These are phyloP conservation scores for Aspergillus haitiensis DNA, from an alignment of 495 filamentous ascomycete species.

Conservation along the genomic window DNA sequence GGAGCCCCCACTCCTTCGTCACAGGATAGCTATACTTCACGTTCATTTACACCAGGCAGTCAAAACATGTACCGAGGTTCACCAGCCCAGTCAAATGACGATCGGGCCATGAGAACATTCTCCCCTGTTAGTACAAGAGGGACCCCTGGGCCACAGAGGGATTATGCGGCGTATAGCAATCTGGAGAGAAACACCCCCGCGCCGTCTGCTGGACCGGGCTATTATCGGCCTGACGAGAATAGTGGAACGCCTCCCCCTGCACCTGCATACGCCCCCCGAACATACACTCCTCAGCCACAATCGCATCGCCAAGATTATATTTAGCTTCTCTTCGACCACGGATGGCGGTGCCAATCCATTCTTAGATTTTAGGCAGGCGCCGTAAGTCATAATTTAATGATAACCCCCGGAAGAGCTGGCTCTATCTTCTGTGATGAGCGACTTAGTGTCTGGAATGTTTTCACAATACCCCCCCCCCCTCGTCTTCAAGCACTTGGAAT, in stretches of 20 bases:
- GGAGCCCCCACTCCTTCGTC: slow-evolving; percentile 13
- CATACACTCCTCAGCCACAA: slow-evolving; percentile 18
- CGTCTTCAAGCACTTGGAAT: slow-evolving; percentile 9
- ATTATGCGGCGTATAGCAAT: slow-evolving; percentile 33
- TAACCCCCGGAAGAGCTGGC: slow-evolving; percentile 14
- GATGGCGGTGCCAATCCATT: slow-evolving; percentile 5
- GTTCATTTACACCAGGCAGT: slow-evolving; percentile 15
- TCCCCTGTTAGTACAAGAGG: slow-evolving; percentile 17
- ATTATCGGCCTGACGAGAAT: slow-evolving; percentile 13
- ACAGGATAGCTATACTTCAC: slow-evolving; percentile 12
- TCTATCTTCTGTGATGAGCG: slow-evolving; percentile 20
- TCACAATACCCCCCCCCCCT: slow-evolving; percentile 16
- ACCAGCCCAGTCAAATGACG: slow-evolving; percentile 12
- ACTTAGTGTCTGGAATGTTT: slow-evolving; percentile 17
- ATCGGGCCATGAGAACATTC: slow-evolving; percentile 6
- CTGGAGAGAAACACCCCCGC: slow-evolving; percentile 3
- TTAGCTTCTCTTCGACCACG: slow-evolving; percentile 5
- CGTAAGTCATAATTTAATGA: slow-evolving; percentile 13
- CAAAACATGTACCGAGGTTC: slow-evolving; percentile 5
- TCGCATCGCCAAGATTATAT: slow-evolving; percentile 14
- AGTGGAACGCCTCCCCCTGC: slow-evolving; percentile 5
- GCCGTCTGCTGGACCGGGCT: slow-evolving; percentile 3
- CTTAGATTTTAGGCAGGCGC: not conserved
- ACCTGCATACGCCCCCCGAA: slow-evolving; percentile 11
- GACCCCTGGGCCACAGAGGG: slow-evolving; percentile 17